phyloP scores from a whole-genome alignment of 2,329 filamentous ascomycete genomes.

The Neoscytalidium dimidiatum region DNA sequence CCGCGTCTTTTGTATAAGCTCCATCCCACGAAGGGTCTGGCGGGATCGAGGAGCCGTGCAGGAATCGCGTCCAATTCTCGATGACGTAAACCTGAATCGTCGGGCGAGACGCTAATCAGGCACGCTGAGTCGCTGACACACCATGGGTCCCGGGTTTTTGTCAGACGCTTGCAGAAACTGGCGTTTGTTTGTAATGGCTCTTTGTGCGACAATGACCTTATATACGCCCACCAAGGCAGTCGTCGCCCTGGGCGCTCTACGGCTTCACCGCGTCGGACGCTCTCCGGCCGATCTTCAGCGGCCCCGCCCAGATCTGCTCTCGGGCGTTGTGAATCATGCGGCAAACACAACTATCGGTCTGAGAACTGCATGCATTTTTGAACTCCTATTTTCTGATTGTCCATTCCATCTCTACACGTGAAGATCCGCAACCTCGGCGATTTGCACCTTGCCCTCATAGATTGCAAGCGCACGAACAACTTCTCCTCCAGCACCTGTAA shows the following conservation, averaged over 20 bases:
- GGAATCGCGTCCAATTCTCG: neutral
- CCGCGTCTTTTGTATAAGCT: conserved; percentile 8
- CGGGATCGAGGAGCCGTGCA: neutral
- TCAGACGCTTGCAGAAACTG: neutral
- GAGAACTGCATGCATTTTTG: neutral
- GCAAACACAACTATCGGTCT: neutral
- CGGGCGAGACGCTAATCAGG: neutral
- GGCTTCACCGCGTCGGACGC: neutral
- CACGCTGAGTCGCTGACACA: conserved; percentile 12
- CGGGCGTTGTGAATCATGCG: neutral
- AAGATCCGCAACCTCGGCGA: conserved; percentile 12
- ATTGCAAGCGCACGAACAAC: conserved; percentile 12
- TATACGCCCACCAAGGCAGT: neutral
- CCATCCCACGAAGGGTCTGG: conserved; percentile 1
- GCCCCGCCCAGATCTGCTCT: neutral
- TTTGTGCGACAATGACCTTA: neutral
- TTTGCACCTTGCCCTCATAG: conserved; percentile 16
- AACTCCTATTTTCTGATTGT: neutral
- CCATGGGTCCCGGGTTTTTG: neutral
- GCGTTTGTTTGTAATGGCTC: neutral
- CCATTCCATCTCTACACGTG: conserved; percentile 12
- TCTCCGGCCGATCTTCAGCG: conserved; percentile 5
- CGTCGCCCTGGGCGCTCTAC: neutral
- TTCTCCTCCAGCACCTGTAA: conserved; percentile 12
- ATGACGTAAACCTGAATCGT: conserved; percentile 14